These are phyloP conservation scores for Colletotrichum lentis DNA, from an alignment of 2,329 filamentous ascomycete species.

Conservation along the genomic window DNA sequence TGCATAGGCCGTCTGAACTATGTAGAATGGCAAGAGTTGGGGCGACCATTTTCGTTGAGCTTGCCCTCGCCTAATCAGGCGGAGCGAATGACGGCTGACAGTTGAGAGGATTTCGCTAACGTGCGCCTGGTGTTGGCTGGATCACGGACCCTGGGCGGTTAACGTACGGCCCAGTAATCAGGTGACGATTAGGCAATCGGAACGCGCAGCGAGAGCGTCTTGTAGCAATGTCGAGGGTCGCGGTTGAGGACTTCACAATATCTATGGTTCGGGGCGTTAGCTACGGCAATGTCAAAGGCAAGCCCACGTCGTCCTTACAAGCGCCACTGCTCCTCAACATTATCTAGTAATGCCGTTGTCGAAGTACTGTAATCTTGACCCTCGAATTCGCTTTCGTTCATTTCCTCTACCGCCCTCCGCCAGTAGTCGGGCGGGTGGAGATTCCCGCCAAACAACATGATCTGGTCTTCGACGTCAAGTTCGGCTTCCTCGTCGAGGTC, in stretches of 20 bases:
- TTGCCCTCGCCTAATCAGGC: background rate
- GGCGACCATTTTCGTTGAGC: background rate
- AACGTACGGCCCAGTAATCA: too few species aligned
- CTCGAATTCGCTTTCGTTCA: constrained; percentile 34
- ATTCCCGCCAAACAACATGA: constrained; percentile 39
- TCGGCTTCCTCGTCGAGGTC: background rate
- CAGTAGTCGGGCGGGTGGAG: constrained; percentile 39
- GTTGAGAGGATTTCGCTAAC: background rate
- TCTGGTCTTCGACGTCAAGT: constrained; percentile 31
- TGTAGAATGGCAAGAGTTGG: background rate
- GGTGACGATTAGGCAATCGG: too few species aligned
- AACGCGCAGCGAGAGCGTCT: constrained; percentile 5
- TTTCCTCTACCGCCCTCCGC: constrained; percentile 23
- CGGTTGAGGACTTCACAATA: constrained; percentile 4
- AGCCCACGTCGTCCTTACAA: constrained; percentile 14
- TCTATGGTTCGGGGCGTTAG: background rate
- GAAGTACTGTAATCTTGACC: constrained; percentile 29
- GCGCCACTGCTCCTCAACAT: constrained; percentile 34
- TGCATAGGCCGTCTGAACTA: background rate
- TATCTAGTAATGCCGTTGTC: constrained; percentile 27
- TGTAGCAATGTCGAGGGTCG: constrained; percentile 9
- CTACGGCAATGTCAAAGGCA: background rate
- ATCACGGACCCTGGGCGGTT: background rate
- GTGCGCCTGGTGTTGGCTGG: background rate
- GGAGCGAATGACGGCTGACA: background rate